These are phyloP conservation scores for Boechera divaricarpa DNA, from an alignment of 345 rosid genomes.

Conservation along the genomic window DNA sequence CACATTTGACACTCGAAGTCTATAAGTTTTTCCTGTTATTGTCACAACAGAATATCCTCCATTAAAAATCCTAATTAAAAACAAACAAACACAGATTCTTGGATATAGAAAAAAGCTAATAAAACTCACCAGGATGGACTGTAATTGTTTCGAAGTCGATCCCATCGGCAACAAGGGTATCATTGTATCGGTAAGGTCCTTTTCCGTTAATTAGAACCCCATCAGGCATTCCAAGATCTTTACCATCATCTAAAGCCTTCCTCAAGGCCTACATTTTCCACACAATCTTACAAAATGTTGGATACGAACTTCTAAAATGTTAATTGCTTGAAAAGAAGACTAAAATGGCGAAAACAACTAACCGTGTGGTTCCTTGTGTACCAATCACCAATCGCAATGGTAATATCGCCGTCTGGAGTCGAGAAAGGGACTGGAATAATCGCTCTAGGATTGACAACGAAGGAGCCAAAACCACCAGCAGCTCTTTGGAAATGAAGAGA, in stretches of 20 bases:
- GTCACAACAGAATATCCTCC: constrained; percentile 3
- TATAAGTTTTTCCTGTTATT: constrained; percentile 82
- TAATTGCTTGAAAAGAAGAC: neutral
- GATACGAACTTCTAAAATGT: constrained; percentile 11
- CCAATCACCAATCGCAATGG: constrained; percentile 91
- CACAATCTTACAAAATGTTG: constrained; percentile 15
- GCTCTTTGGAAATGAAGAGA: constrained; percentile 96
- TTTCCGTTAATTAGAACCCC: constrained; percentile 98
- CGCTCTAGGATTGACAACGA: constrained; percentile 74
- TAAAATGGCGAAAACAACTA: constrained; percentile 41
- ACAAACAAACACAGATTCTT: constrained; percentile 8
- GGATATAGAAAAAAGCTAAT: neutral
- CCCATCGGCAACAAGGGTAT: constrained; percentile 78
- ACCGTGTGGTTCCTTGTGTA: constrained; percentile 94
- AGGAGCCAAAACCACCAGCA: constrained; percentile 89
- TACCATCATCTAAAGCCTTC: constrained; percentile 86
- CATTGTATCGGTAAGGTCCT: constrained; percentile 92
- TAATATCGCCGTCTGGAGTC: constrained; percentile 81
- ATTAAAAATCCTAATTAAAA: neutral
- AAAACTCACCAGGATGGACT: constrained; percentile 87
- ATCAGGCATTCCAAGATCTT: constrained; percentile 93
- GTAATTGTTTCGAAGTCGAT: constrained; percentile 76
- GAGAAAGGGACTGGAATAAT: constrained; percentile 86
- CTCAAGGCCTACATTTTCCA: constrained; percentile 73
- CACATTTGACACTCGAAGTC: constrained; percentile 89